Evolutionary conservation across 2,329 filamentous ascomycete species (phyloP), one percentile per base, ranked within the genome.

Genomic region (Hypoxylon sp.): DNA sequence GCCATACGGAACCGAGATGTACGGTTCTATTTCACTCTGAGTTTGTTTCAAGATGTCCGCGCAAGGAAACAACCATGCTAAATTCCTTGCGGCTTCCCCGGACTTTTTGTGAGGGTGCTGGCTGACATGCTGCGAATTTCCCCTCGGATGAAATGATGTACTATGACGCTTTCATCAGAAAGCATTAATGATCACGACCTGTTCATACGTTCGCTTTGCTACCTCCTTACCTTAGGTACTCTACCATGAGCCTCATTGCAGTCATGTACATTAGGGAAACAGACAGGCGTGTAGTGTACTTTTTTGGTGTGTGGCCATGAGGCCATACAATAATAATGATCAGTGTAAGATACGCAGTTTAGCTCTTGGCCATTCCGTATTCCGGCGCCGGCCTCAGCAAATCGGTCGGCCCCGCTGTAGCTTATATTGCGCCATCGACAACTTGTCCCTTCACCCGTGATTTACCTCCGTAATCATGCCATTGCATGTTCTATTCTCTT

Each of bases 361-460:
- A 33, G 30, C 20, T 31, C 6, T 8, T 22, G 22, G 37, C 25
- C 7, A 56, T 6, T 17, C 20, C 20, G 7, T 46, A 42, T 61
- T 66, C 57, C 49, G 57, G 66, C 66, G 25, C 62, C 61, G 61
- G 66, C 7, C 56, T 51, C 53, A 58, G n/a, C 20, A 54, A 31
- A 48, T 62, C 59, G 60, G 37, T 22, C 60, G 60, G 66, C 50
- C 62, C 63, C 69, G 50, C 66, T 40, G 35, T 46, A 44, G 33
- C 22, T 49, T 30, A 51, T 49, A 71, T 71, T 61, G 66, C 69
- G 64, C 66, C 66, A 71, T 71, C 61, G 54, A 25, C 57, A 48
- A 31, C 33, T 44, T 17, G n/a, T n/a, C 30, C 48, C 31, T 53
- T 49, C 27, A 51, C 51, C 57, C 58, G 42, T 46, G 37, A 53